Evolutionary conservation across 768 basidiomycete species (phyloP), one percentile per base, ranked within the genome.

Genomic region (Amylocystis lapponica): DNA sequence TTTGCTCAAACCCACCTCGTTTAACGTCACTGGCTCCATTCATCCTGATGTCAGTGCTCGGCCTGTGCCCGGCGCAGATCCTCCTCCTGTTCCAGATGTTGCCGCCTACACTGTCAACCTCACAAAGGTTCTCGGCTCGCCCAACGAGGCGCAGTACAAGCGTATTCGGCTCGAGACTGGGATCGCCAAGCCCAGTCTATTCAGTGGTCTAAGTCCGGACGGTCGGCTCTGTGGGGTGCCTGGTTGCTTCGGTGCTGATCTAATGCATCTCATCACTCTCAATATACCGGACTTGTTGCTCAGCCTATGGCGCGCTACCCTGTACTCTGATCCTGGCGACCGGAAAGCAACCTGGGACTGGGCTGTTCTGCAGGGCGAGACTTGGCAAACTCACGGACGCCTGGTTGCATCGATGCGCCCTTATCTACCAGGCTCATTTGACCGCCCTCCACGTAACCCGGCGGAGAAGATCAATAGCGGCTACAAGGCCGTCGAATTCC

Each of bases 371-470:
- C 27, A 11, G 2, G 55, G 41, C 3, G 39, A 43, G 1, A 27
- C 41, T 1, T 75, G 74, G 72, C 55, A 51, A 5, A 30, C 23
- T 2, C 70, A 72, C 49, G 69, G 69, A 0, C 39, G 47, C 32
- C 41, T 25, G 0, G 67, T 73, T 14, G 66, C 60, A 0, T 45
- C 33, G 9, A 50, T 60, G 1, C 56, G 49, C 1, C 47, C 48
- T 1, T 70, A 61, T 40, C 50, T 72, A 14, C 69, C 69, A n/a
- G 57, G 60, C 1, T 69, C 63, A 0, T 71, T 70, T 53, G 63
- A 71, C 50, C 57, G 63, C 1, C 63, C 68, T 14, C 73, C 69
- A 3, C 61, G 67, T 0, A 67, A 74, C 41, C 57, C 57, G 13
- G 66, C 67, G 0, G 56, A 65, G 38, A 72, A 72, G 45, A 60